Base-by-base conservation (phyloP, 1,139 yeast species). In the Blastobotrys indianensis region DNA sequence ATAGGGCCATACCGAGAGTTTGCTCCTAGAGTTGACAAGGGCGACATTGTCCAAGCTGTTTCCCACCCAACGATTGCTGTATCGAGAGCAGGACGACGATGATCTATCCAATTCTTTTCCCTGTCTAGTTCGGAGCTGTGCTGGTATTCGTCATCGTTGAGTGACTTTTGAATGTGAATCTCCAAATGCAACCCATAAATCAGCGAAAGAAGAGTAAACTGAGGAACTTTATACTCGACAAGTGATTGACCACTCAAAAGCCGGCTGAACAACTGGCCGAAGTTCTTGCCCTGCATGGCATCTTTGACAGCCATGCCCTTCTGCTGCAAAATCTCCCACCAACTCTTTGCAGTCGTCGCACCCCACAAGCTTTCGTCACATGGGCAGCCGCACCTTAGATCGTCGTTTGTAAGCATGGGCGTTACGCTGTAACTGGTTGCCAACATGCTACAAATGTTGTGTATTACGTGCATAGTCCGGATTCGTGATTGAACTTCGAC, bases 401-500 rank as follows among this genome's bases (percentile, higher is more conserved):
- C 81, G 29, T 74, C 70, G n/a, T 79, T 75, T 46, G 73, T 74
- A 53, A 79, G 61, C 53, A 78, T 66, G 57, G 81, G 75, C 10
- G 33, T 36, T 11, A 78, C 67, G n/a, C 83, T 90, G 52, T 80
- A 76, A 51, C 83, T 71, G 2, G 85, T 75, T 0, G 88, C 78
- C 59, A 86, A 75, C 52, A 86, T 67, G 32, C 83, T 81, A 46
- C 87, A 82, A 15, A 88, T 72, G 58, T 84, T 73, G 56, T 86
- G 80, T 44, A 88, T 79, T 2, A 83, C 82, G 57, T 85, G 94
- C 58, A 90, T 76, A 0, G 96, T 86, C 58, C 97, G 75, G 46
- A 88, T 85, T 56, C 96, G 74, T 35, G 92, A 80, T 66, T 90
- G 97, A 0, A 88, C 85, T 60, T 76, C 69, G 33, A 87, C 73